Evolutionary conservation across 768 basidiomycete genomes (phyloP).

Genomic region (Boletus tomentosulus): DNA sequence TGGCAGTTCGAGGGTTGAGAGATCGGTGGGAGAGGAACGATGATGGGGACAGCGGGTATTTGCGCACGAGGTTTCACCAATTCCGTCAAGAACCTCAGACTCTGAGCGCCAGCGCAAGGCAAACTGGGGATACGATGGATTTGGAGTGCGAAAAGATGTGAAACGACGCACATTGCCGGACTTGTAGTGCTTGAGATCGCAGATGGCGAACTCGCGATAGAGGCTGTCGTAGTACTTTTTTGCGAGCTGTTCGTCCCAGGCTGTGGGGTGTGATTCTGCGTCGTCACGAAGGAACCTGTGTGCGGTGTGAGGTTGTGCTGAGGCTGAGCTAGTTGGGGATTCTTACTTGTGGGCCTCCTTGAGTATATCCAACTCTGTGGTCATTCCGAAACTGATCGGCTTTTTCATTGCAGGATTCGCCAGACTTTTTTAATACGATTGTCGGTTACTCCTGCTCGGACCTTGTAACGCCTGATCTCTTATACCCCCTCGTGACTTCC

Average conservation of each 20-base stretch:
- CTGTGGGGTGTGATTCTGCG: constrained; percentile 7
- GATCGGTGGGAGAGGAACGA: constrained; percentile 30
- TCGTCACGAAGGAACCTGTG: constrained; percentile 71
- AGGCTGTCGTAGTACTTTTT: constrained; percentile 84
- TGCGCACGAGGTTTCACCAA: constrained; percentile 84
- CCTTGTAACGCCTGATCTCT: not conserved
- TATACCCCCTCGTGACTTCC: not conserved
- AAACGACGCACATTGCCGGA: constrained; percentile 65
- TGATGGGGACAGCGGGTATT: constrained; percentile 67
- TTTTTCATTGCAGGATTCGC: too few relatives aligned
- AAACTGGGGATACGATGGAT: constrained; percentile 45
- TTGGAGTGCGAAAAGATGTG: not conserved
- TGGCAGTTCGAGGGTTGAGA: constrained; percentile 83
- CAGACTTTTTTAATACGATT: too few relatives aligned
- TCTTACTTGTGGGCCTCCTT: constrained; percentile 62
- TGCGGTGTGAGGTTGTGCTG: not conserved
- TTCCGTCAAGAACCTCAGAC: constrained; percentile 78
- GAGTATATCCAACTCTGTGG: constrained; percentile 34
- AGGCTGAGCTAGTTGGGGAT: not conserved
- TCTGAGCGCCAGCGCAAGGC: constrained; percentile 94
- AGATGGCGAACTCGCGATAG: constrained; percentile 89
- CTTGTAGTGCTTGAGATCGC: constrained; percentile 95
- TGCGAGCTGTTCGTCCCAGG: constrained; percentile 85
- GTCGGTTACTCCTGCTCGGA: too few relatives aligned
- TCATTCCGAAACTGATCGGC: too few relatives aligned